Base-by-base conservation (phyloP, 352 stramenopile genomes). In the Phytophthora rubi region DNA sequence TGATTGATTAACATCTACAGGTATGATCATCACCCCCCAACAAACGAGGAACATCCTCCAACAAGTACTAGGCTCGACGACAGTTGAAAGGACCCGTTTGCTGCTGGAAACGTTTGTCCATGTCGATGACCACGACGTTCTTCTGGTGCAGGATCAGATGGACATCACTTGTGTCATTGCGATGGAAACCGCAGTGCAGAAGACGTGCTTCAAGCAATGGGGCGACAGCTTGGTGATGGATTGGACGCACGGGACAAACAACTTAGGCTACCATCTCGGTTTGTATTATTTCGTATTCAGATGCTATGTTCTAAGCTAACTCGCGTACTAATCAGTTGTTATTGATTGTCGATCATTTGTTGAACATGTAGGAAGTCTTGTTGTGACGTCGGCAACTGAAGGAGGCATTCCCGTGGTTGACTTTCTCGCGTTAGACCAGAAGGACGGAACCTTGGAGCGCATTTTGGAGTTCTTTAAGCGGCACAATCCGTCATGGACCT, bases 351-450 rank as follows among this genome's bases (percentile, higher is more conserved):
- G 45, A 13, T 57, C 15, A 39, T 42, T 8, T 59, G 51, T 53
- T 30, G 23, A 42, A 52, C 7, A 42, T 39, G 6, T 23, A 71
- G 56, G 62, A 7, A 75, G 58, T 28, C 26, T 75, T 23, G 21
- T 75, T 1, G 60, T 68, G 0, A 77, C 65, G 1, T 58, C 65
- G 1, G 49, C 70, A 6, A 79, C 67, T 23, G 62, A 62, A 18
- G 37, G 48, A 45, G 57, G 67, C 1, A 42, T 76, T 1, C 68
- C 71, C 6, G 52, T 76, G 4, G 15, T 72, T 26, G 58, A 76
- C n/a, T 75, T 78, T 32, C 47, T 78, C 13, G 33, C 59, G 23
- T 23, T 74, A 0, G 52, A 74, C 30, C 35, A 77, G 49, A 70
- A 67, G 54, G 65, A 57, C 1, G 18, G 3, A 2, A 71, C 65